Percentiles rank a stretch among this genome's conserved stretches.
Evolutionary conservation across 2,329 filamentous ascomycete genomes (phyloP).

Genomic region (Uncinocarpus reesii): DNA sequence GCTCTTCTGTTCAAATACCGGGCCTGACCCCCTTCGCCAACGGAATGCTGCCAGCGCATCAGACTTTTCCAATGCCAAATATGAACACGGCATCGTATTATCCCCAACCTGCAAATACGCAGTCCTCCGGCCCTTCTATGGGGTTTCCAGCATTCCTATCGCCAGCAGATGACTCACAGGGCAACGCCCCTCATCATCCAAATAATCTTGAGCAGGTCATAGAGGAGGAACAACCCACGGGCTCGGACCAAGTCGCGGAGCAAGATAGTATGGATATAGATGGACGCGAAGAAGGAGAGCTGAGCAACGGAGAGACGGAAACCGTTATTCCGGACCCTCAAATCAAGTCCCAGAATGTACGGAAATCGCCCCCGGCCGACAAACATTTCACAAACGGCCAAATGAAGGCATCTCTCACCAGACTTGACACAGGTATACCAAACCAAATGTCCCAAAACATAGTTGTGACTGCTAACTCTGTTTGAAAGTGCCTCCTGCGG

Average conservation of each 20-base stretch:
- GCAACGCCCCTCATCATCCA: background rate
- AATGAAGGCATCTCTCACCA: background rate
- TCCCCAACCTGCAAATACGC: slow-evolving; percentile 22
- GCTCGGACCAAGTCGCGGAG: background rate
- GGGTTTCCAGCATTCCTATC: slow-evolving; percentile 17
- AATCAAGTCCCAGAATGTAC: background rate
- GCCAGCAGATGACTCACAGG: background rate
- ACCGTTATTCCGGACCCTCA: background rate
- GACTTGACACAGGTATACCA: background rate
- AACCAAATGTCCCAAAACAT: background rate
- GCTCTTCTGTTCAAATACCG: slow-evolving; percentile 26
- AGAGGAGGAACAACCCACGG: background rate
- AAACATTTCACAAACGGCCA: background rate
- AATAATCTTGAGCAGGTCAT: background rate
- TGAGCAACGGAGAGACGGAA: slow-evolving; percentile 53
- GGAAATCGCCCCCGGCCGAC: background rate
- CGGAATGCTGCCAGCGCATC: slow-evolving; percentile 23
- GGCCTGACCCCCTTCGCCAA: slow-evolving; percentile 21
- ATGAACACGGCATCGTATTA: slow-evolving; percentile 25
- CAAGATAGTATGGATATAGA: slow-evolving; percentile 27
- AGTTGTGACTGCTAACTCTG: background rate
- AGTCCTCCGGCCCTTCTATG: slow-evolving; percentile 3
- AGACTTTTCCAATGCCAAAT: slow-evolving; percentile 17
- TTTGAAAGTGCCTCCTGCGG: background rate
- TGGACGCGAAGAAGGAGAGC: slow-evolving; percentile 62